Evolutionary conservation across 2,329 filamentous ascomycete species (phyloP).

Genomic region (Trichoderma pleuroti): DNA sequence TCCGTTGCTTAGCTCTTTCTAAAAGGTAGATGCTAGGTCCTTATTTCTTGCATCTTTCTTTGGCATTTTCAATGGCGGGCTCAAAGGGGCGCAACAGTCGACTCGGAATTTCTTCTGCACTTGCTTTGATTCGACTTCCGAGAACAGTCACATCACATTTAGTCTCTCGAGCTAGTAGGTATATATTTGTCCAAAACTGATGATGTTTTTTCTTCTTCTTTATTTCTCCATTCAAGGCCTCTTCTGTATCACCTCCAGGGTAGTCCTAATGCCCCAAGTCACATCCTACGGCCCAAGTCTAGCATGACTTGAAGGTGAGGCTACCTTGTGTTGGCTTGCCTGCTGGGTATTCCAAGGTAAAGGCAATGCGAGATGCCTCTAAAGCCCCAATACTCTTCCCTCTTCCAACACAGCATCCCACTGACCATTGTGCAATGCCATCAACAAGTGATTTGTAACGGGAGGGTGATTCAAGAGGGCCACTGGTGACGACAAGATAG

Average conservation of each 20-base stretch:
- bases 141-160: neutral
- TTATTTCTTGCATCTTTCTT: neutral
- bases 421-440: constrained; percentile 43
- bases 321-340: neutral
- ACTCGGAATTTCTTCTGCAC: neutral
- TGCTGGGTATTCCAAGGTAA: neutral
- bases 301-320: neutral
- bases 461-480: neutral
- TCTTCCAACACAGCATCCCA: constrained; percentile 72
- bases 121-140: neutral
- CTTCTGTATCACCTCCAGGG: neutral
- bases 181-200: neutral
- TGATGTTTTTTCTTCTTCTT: neutral
- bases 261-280: neutral
- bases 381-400: constrained; percentile 35
- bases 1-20: neutral
- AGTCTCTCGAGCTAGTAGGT: neutral
- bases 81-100: neutral
- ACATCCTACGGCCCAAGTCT: no score
- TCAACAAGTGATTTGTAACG: neutral
- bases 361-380: constrained; percentile 25
- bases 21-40: neutral
- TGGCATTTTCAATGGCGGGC: neutral
- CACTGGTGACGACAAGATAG: neutral
- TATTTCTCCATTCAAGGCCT: neutral